phyloP scores from a whole-genome alignment of 768 basidiomycete species.

The Zangia roseola region DNA sequence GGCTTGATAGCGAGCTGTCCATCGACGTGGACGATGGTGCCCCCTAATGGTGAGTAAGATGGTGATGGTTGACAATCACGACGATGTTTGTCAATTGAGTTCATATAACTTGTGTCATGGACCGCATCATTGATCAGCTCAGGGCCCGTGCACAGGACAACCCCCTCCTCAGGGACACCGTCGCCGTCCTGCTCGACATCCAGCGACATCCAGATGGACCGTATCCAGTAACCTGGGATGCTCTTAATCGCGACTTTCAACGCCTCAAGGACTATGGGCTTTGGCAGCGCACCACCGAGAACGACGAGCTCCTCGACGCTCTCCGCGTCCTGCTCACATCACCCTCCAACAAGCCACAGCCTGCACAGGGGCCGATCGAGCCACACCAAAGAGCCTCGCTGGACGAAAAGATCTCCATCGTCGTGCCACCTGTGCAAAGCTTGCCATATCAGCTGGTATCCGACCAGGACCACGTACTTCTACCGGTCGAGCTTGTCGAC shows the following conservation, averaged over 20 bases:
- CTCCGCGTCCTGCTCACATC: slow-evolving; percentile 18
- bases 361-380: background rate
- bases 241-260: slow-evolving; percentile 18
- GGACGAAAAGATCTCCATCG: slow-evolving; percentile 15
- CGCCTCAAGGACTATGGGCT: slow-evolving; percentile 24
- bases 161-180: slow-evolving; percentile 20
- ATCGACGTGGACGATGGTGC: slow-evolving; percentile 16
- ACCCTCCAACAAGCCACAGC: background rate
- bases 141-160: slow-evolving; percentile 11
- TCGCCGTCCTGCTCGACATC: slow-evolving; percentile 18
- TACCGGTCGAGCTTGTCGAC: slow-evolving; percentile 58
- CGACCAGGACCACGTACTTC: slow-evolving; percentile 23
- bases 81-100: too few species aligned
- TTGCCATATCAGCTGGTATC: slow-evolving; percentile 20
- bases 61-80: too few species aligned
- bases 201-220: slow-evolving; percentile 22
- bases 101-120: slow-evolving; percentile 15
- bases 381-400: background rate
- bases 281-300: slow-evolving; percentile 27
- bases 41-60: slow-evolving; percentile 16
- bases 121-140: slow-evolving; percentile 29
- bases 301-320: slow-evolving; percentile 27
- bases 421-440: slow-evolving; percentile 10
- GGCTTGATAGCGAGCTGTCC: slow-evolving; percentile 3
- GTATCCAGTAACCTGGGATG: slow-evolving; percentile 23